Evolutionary conservation across 139 green algal species (phyloP).

Genomic region (Ulvella scutata): DNA sequence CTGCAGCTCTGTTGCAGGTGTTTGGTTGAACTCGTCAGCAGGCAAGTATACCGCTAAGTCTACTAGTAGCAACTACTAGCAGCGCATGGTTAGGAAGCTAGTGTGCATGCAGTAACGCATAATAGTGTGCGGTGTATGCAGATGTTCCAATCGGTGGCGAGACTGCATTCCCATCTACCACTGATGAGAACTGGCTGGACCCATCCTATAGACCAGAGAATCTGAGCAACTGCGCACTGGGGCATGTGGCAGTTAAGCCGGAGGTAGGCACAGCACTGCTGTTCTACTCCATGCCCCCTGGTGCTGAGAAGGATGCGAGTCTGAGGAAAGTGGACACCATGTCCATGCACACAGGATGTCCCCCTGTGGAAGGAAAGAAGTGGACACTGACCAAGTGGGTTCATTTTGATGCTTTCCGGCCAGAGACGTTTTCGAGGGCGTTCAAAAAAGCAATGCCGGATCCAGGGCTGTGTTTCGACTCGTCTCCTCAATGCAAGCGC

Average conservation of each 20-base stretch:
- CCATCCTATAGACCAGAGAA: not conserved
- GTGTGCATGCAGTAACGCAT: too few species aligned
- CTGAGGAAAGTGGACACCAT: constrained; percentile 12
- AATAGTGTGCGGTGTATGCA: not conserved
- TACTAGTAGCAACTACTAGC: too few species aligned
- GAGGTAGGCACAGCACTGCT: constrained; percentile 30
- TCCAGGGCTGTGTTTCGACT: constrained; percentile 18
- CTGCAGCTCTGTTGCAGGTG: too few species aligned
- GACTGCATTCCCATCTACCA: constrained; percentile 27
- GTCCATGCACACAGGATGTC: constrained; percentile 49
- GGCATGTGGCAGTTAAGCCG: constrained; percentile 36
- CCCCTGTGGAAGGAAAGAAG: constrained; percentile 53
- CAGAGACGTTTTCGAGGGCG: not conserved
- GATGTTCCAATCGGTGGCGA: constrained; percentile 5
- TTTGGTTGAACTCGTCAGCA: too few species aligned
- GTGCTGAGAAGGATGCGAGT: not conserved
- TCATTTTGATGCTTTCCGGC: not conserved
- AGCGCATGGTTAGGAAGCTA: too few species aligned
- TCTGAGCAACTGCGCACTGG: constrained; percentile 26
- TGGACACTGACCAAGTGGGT: constrained; percentile 48
- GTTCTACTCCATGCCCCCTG: constrained; percentile 23
- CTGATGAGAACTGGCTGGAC: constrained; percentile 20
- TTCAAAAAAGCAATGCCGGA: constrained; percentile 6
- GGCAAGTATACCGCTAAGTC: too few species aligned
- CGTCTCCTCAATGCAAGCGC: constrained; percentile 8